Evolutionary conservation across 2,329 filamentous ascomycete species (phyloP), one percentile per base, ranked within the genome.

Genomic region (Calonectria multiphialidica): DNA sequence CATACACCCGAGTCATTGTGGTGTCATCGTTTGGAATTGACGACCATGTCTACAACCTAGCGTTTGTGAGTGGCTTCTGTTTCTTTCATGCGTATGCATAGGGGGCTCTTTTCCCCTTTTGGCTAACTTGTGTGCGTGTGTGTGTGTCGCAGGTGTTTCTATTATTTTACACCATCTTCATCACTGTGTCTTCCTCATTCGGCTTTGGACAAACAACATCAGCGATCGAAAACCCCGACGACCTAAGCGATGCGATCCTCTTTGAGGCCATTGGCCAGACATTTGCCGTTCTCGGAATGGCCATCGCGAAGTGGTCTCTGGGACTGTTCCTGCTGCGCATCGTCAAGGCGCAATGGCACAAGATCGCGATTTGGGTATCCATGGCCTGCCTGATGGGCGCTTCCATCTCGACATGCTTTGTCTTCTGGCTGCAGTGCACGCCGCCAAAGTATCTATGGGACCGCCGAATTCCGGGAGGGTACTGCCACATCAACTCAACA

Each of bases 241-340:
- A 80, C 8, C 55, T 77, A 2, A 77, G 79, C 2, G 49, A 74
- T 1, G 82, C 83, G 0, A 75, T 77, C 21, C 76, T 83, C 23
- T 79, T 78, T 74, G 80, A 83, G 68, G 73, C 75, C 16, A 80
- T 83, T 6, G 81, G 82, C 3, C 82, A 84, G 64, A 80, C 80
- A 0, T 84, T 86, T 37, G 82, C 82, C 1, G 76, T 86, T 6
- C 59, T 84, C 2, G 84, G 83, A 15, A 86, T 85, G 79, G 82
- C 81, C 6, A 75, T 82, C 8, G 82, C 84, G 0, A 86, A 86
- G 42, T 72, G 77, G 62, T 85, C 84, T 0, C 75, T 86, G 0
- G 84, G 83, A 0, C 78, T 85, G 10, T 86, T 86, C 63, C 68
- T 86, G 10, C 74, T 85, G 3, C 81, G 84, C 0, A 76, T 86